Conservation (phyloP, 192 early-diverging fungal genomes). For the Geosiphon pyriformis region DNA sequence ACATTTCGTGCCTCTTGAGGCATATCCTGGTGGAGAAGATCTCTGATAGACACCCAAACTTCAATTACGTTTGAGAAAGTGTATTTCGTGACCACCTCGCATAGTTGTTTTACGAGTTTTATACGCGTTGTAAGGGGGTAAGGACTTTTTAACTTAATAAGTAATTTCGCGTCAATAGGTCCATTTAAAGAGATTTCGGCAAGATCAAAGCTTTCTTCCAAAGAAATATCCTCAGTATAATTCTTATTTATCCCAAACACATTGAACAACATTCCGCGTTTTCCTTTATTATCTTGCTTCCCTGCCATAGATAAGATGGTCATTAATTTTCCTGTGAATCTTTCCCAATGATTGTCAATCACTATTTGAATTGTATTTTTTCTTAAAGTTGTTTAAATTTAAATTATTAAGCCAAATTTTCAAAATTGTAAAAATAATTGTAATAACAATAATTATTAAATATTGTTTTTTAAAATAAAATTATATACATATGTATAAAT, state of each 20-base stretch:
- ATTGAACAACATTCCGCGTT: background rate
- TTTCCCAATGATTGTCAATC: too few relatives aligned
- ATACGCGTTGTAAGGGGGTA: slow-evolving; percentile 37
- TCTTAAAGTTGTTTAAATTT: too few relatives aligned
- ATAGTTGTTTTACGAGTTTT: slow-evolving; percentile 45
- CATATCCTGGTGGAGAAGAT: slow-evolving; percentile 39
- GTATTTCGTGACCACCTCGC: slow-evolving; percentile 41
- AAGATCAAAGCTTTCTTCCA: background rate
- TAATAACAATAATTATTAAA: too few relatives aligned
- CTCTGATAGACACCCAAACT: slow-evolving; percentile 46
- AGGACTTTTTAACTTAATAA: slow-evolving; percentile 36
- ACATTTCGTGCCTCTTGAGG: slow-evolving; percentile 45
- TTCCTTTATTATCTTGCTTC: background rate
- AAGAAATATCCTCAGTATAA: background rate
- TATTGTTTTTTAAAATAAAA: too few relatives aligned
- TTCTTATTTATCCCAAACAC: background rate
- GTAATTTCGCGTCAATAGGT: slow-evolving; percentile 47
- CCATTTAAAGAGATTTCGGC: background rate
- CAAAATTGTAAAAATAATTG: too few relatives aligned
- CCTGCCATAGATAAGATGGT: too few relatives aligned
- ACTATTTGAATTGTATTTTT: too few relatives aligned
- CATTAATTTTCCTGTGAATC: too few relatives aligned
- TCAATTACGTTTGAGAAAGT: slow-evolving; percentile 49
- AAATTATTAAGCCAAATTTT: too few relatives aligned
- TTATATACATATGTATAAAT: too few relatives aligned